Evolutionary conservation across 1,284 basidiomycete species (phyloP).

Genomic region (Fomes fomentarius): DNA sequence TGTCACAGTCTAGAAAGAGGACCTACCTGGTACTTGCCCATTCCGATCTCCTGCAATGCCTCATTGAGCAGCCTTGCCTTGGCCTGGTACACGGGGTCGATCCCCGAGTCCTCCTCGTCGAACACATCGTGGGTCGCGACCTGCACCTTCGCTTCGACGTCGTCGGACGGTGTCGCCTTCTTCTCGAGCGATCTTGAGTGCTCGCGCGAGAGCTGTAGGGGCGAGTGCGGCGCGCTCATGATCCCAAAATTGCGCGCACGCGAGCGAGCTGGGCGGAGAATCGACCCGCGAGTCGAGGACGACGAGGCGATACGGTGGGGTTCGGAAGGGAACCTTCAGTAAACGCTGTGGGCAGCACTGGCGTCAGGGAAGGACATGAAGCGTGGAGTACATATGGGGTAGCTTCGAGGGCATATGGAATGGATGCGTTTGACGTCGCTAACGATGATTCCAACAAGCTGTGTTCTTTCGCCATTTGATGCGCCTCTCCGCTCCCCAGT

Average conservation of each 20-base stretch:
- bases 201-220: not conserved
- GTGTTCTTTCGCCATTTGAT: slow-evolving; percentile 2
- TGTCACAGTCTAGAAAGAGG: too few relatives aligned
- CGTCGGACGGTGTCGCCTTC: not conserved
- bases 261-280: not conserved
- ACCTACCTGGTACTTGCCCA: slow-evolving; percentile 70
- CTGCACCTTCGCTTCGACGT: slow-evolving; percentile 15
- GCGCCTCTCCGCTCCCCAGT: too few relatives aligned
- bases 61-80: slow-evolving; percentile 67
- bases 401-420: too few relatives aligned
- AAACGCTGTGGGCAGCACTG: not conserved
- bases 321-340: not conserved
- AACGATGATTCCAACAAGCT: not conserved
- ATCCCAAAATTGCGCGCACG: not conserved
- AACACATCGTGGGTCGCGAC: slow-evolving; percentile 45
- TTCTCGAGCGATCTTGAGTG: not conserved
- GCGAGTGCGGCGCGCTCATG: not conserved
- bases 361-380: not conserved
- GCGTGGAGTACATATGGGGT: not conserved
- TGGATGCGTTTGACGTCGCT: not conserved
- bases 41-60: slow-evolving; percentile 72
- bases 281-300: not conserved
- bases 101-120: slow-evolving; percentile 38
- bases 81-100: slow-evolving; percentile 66
- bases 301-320: not conserved